phyloP scores from a whole-genome alignment of 208 protist genomes.

The Leishmania turanica region DNA sequence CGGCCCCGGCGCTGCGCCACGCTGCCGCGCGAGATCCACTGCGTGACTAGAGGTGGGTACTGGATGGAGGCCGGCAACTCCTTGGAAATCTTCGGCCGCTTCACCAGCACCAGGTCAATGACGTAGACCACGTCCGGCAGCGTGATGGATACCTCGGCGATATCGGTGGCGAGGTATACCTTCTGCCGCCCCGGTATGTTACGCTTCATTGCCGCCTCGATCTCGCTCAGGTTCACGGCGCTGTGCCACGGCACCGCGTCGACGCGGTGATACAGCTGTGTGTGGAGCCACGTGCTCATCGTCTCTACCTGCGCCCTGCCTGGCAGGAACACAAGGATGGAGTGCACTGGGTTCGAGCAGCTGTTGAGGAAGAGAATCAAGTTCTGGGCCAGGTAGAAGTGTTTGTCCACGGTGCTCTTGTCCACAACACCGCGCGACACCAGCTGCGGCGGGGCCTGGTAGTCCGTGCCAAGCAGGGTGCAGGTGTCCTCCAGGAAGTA shows the following conservation, averaged over 20 bases:
- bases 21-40: slow-evolving; percentile 78
- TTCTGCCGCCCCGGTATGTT: slow-evolving; percentile 86
- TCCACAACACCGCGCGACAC: slow-evolving; percentile 41
- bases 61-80: slow-evolving; percentile 61
- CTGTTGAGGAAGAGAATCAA: slow-evolving; percentile 67
- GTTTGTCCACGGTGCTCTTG: slow-evolving; percentile 60
- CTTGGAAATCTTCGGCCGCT: slow-evolving; percentile 75
- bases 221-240: slow-evolving; percentile 76
- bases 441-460: slow-evolving; percentile 42
- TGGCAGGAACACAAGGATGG: slow-evolving; percentile 95
- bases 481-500: slow-evolving; percentile 88
- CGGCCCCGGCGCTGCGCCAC: slow-evolving; percentile 78
- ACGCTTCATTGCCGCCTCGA: slow-evolving; percentile 90
- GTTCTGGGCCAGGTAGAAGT: slow-evolving; percentile 65
- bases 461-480: slow-evolving; percentile 61
- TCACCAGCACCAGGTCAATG: slow-evolving; percentile 93
- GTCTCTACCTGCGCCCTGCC: slow-evolving; percentile 76
- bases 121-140: slow-evolving; percentile 96
- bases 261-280: slow-evolving; percentile 59
- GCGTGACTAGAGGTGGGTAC: slow-evolving; percentile 81
- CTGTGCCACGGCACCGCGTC: slow-evolving; percentile 87
- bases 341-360: slow-evolving; percentile 58
- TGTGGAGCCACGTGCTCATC: slow-evolving; percentile 47
- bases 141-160: slow-evolving; percentile 79
- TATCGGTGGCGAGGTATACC: slow-evolving; percentile 91